A percentile compares a stretch with the other conserved stretches of the same genome.
Evolutionary conservation across 108 stramenopile genomes (phyloP).

Genomic region (Conticribra guillardii): DNA sequence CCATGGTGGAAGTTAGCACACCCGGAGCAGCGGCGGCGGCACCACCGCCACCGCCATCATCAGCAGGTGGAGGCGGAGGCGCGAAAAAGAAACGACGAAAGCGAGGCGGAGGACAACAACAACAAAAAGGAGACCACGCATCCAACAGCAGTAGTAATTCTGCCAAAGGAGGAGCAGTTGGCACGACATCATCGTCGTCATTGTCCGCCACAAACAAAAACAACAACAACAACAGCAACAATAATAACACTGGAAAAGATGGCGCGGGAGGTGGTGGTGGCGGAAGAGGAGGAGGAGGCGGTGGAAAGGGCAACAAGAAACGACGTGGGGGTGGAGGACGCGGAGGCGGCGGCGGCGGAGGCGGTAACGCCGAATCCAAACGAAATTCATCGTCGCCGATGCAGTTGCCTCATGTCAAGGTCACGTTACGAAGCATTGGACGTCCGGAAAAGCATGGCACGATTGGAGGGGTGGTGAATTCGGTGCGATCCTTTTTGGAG

Average conservation of each 20-base stretch:
- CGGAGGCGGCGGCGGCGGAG: constrained; percentile 16
- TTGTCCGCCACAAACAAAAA: constrained; percentile 1
- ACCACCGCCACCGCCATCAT: background rate
- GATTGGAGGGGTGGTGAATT: constrained; percentile 30
- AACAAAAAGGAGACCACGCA: background rate
- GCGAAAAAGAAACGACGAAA: background rate
- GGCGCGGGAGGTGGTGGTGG: too few relatives aligned
- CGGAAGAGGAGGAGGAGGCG: constrained; percentile 7
- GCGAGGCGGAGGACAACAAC: background rate
- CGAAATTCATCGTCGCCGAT: constrained; percentile 24
- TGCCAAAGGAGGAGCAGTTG: constrained; percentile 3
- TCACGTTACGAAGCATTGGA: constrained; percentile 47
- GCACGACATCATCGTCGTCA: background rate
- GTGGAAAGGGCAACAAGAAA: constrained; percentile 4
- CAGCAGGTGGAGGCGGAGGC: background rate
- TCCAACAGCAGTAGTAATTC: background rate
- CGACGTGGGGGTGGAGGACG: constrained; percentile 20
- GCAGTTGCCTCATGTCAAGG: constrained; percentile 49
- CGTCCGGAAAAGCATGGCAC: constrained; percentile 13
- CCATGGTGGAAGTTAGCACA: too few relatives aligned
- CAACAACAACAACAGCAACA: too few relatives aligned
- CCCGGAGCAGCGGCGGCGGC: background rate
- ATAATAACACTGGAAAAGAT: too few relatives aligned
- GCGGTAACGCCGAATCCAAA: constrained; percentile 3
- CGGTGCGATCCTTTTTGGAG: constrained; percentile 37